These are phyloP conservation scores for Santalum album DNA, from an alignment of 164 flowering plant genomes.

Conservation along the genomic window DNA sequence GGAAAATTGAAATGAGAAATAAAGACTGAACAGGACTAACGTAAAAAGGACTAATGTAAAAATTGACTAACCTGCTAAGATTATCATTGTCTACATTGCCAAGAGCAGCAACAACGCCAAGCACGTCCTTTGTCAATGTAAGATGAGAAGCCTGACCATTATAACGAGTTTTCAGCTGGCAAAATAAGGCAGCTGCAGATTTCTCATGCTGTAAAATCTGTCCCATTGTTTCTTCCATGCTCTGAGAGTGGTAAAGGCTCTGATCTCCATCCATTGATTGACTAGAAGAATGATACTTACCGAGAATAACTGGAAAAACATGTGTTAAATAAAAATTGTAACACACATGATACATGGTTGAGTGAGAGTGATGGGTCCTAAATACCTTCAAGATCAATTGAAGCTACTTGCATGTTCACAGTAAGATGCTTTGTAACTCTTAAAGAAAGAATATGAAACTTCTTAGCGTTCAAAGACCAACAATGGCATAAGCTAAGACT, in stretches of 20 bases:
- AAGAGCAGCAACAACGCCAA: constrained; percentile 78
- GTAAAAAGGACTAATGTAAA: no score
- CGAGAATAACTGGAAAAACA: constrained; percentile 38
- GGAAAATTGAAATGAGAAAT: no score
- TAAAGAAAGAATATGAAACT: no score
- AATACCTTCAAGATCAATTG: neutral
- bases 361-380: neutral
- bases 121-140: constrained; percentile 46
- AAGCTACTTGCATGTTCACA: no score
- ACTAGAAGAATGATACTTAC: constrained; percentile 41
- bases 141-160: constrained; percentile 30
- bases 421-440: no score
- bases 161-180: constrained; percentile 39
- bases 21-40: no score
- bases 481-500: no score
- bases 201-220: constrained; percentile 53
- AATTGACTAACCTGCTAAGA: constrained; percentile 65
- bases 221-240: constrained; percentile 30
- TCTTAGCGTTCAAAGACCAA: no score
- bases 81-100: constrained; percentile 65
- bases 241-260: constrained; percentile 17
- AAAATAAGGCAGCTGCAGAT: constrained; percentile 67
- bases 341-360: neutral
- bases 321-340: constrained; percentile 1
- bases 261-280: constrained; percentile 14